Conservation (phyloP, 306 rosid genomes). For the Lupinus albus region DNA sequence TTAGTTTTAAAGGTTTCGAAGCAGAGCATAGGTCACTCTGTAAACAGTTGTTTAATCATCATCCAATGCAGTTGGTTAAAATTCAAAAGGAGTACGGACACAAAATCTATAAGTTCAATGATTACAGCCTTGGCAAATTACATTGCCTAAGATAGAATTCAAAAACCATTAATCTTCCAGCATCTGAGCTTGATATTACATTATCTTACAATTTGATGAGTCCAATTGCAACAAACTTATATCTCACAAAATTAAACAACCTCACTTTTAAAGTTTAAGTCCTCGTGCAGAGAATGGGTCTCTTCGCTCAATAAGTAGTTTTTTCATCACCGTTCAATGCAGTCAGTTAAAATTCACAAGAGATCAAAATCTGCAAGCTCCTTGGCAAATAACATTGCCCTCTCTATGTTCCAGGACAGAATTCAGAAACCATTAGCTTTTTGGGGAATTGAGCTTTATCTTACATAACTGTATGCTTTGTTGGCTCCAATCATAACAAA, state of each 20-base stretch:
- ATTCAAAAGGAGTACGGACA: too few relatives aligned
- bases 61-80: too few relatives aligned
- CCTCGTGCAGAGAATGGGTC: too few relatives aligned
- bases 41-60: too few relatives aligned
- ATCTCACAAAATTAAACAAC: conserved; percentile 4
- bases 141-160: neutral
- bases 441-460: too few relatives aligned
- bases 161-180: neutral
- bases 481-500: too few relatives aligned
- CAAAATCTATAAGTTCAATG: neutral
- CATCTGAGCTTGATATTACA: neutral
- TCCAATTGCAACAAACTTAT: conserved; percentile 11
- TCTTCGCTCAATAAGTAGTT: neutral
- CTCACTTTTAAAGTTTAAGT: neutral
- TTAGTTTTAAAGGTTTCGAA: neutral
- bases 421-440: too few relatives aligned
- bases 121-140: too few relatives aligned
- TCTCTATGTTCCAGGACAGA: too few relatives aligned
- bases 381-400: too few relatives aligned
- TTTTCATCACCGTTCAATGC: neutral
- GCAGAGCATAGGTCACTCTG: neutral
- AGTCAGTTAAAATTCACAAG: neutral
- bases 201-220: neutral
- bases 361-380: neutral
- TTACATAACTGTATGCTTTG: too few relatives aligned